Base-by-base conservation (phyloP, 2,329 filamentous ascomycete genomes). In the Claviceps quebecensis region DNA sequence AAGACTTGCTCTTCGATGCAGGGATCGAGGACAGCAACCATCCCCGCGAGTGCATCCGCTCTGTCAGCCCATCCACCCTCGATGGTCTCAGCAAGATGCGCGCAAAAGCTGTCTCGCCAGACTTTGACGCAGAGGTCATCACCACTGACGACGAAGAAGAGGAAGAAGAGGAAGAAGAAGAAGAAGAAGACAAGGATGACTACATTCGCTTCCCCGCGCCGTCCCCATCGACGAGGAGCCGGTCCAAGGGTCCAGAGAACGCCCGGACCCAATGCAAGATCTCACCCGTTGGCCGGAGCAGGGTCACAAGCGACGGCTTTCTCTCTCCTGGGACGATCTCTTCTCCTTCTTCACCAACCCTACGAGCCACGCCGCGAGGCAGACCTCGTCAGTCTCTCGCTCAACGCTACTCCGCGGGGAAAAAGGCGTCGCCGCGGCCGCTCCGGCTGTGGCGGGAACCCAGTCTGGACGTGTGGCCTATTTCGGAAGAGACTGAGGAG, bases 391-490 rank as follows among this genome's bases (percentile, higher is more conserved):
- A 49, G 23, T 26, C 46, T 6, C 51, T 53, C 1, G 45, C 44
- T 4, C 45, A 52, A 11, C 46, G 51, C 46, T 45, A 38, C 43
- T 53, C 40, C 29, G 51, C 44, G 19, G 52, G 39, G 36, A 54
- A 41, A 50, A 59, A 45, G 48, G 59, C 59, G 47, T 64, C 61
- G 37, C 67, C 59, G 54, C 67, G 70, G 44, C 71, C 73, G 8
- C 58, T 62, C 17, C 65, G 67, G 47, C 58, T 77, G 1, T 80
- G 77, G 77, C 67, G 76, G 39, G 72, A 77, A 63, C 77, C 77
- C 6, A 80, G 76, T 58, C 76, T 76, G 0, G 76, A 79, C 50
- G 77, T 80, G 3, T 80, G 76, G 72, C 74, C 74, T 34, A 80
- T 80, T 52, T 72, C 77, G 62, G 77, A 80, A 61, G 76, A 80